Conservation (phyloP, 1,284 basidiomycete species). For the Pseudozyma tsukubaensis region DNA sequence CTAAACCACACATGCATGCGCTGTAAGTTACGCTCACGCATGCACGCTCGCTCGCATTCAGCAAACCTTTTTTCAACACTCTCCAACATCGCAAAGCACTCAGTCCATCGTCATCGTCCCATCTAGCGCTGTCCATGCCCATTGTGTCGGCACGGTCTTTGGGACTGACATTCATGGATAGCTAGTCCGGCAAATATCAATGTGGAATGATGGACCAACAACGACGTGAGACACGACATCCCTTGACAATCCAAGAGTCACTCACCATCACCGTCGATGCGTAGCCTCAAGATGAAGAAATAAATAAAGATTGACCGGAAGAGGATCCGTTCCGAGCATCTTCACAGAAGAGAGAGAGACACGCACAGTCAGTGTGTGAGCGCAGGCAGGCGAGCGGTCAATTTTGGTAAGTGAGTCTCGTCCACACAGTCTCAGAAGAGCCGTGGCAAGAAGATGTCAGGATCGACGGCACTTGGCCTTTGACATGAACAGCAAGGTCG, state of each 20-base stretch:
- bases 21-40: conserved; percentile 6
- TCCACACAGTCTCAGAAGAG: background rate
- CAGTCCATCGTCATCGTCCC: background rate
- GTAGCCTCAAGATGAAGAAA: background rate
- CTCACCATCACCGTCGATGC: too few relatives aligned
- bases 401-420: too few relatives aligned
- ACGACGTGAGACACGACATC: background rate
- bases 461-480: background rate
- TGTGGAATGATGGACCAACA: background rate
- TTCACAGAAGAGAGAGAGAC: background rate
- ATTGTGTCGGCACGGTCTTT: too few relatives aligned
- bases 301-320: background rate
- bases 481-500: too few relatives aligned
- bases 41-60: conserved; percentile 3
- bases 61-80: background rate
- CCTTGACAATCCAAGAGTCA: background rate
- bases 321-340: conserved; percentile 8
- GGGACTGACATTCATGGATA: too few relatives aligned
- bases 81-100: too few relatives aligned
- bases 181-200: too few relatives aligned
- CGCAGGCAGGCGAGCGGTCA: background rate
- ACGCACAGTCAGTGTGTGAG: background rate
- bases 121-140: too few relatives aligned
- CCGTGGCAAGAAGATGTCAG: background rate
- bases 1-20: conserved; percentile 4